Conservation (phyloP, 2,329 filamentous ascomycete species). For the Metarhizium humberi region DNA sequence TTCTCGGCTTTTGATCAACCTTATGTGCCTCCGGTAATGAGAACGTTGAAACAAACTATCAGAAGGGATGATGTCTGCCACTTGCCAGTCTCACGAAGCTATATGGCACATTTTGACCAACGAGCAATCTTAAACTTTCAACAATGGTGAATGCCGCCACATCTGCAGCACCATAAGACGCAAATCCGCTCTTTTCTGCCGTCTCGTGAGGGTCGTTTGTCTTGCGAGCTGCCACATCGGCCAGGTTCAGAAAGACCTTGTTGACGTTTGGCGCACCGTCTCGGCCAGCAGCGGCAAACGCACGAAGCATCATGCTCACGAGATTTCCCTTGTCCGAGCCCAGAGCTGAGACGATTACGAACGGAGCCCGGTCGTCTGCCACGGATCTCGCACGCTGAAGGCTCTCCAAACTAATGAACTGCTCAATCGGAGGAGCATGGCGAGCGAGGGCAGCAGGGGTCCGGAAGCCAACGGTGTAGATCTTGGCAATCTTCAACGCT, state of each 20-base stretch:
- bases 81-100: slow-evolving; percentile 73
- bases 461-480: slow-evolving; percentile 78
- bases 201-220: slow-evolving; percentile 58
- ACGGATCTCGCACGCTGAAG: slow-evolving; percentile 43
- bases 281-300: slow-evolving; percentile 44
- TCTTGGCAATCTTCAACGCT: slow-evolving; percentile 64
- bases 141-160: slow-evolving; percentile 79
- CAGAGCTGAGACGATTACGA: slow-evolving; percentile 72
- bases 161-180: slow-evolving; percentile 69
- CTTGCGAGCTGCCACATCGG: slow-evolving; percentile 45
- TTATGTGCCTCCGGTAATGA: neutral
- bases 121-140: slow-evolving; percentile 66
- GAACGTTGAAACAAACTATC: neutral
- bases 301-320: slow-evolving; percentile 67
- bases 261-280: slow-evolving; percentile 29
- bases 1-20: neutral
- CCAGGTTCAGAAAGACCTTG: slow-evolving; percentile 75
- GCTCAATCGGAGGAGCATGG: slow-evolving; percentile 60
- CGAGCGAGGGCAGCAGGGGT: slow-evolving; percentile 51
- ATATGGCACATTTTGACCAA: slow-evolving; percentile 80
- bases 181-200: slow-evolving; percentile 68
- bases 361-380: slow-evolving; percentile 50
- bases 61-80: slow-evolving; percentile 28
- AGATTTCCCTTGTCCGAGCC: slow-evolving; percentile 70
- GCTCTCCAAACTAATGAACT: slow-evolving; percentile 66